phyloP scores from a whole-genome alignment of 306 rosid species.

The Begonia fuchsioides region DNA sequence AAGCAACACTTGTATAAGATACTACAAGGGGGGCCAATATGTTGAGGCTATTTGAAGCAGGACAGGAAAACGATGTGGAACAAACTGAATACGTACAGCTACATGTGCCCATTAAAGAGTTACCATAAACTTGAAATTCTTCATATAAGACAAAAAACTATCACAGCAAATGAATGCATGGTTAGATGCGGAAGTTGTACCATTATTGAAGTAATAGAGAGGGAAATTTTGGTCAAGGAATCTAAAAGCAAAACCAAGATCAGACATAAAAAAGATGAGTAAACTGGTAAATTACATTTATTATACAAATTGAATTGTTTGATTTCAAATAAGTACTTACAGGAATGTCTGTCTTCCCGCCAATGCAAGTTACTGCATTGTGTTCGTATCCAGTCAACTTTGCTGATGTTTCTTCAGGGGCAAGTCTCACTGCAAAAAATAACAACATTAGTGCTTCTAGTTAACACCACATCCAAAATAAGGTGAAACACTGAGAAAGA shows the following conservation, averaged over 20 bases:
- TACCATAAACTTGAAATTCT: neutral
- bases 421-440: conserved; percentile 78
- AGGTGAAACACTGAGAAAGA: neutral
- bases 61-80: conserved; percentile 15
- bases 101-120: conserved; percentile 5
- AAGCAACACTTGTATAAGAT: conserved; percentile 10
- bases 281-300: no score
- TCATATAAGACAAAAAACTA: conserved; percentile 5
- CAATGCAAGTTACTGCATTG: conserved; percentile 85
- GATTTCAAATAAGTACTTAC: conserved; percentile 21
- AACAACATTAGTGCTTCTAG: conserved; percentile 1
- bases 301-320: neutral
- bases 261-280: no score
- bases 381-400: conserved; percentile 73
- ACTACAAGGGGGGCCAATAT: conserved; percentile 12
- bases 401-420: conserved; percentile 63
- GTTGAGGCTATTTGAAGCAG: conserved; percentile 15
- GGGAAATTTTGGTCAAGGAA: neutral
- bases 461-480: neutral
- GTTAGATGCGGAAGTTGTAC: neutral
- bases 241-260: no score
- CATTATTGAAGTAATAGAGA: neutral
- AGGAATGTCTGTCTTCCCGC: conserved; percentile 89
- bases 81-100: conserved; percentile 6
- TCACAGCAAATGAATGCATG: neutral